Conservation (phyloP, 768 basidiomycete genomes). For the Boletus speciosus region DNA sequence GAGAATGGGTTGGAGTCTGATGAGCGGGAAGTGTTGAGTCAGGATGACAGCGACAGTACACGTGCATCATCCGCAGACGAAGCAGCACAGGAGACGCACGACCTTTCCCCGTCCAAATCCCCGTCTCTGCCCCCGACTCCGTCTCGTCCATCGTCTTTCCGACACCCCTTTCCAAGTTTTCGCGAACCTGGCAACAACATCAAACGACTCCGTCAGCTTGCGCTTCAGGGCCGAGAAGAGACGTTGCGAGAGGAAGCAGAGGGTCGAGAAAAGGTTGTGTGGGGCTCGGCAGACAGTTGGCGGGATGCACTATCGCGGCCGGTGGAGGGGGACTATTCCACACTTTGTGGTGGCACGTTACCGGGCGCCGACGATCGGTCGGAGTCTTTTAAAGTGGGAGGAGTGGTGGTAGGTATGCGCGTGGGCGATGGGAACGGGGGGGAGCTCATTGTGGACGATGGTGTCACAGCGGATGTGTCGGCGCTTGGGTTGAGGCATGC, state of each 20-base stretch:
- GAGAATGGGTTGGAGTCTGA: neutral
- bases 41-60: neutral
- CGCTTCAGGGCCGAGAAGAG: conserved; percentile 43
- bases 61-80: neutral
- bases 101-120: neutral
- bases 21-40: neutral
- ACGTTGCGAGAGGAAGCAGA: conserved; percentile 37
- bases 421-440: neutral
- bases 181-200: conserved; percentile 33
- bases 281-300: conserved; percentile 19
- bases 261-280: conserved; percentile 48
- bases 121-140: neutral
- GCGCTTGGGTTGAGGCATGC: neutral
- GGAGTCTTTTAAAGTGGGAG: neutral
- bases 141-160: conserved; percentile 8
- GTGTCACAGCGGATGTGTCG: neutral
- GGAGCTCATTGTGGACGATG: neutral
- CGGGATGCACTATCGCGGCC: neutral
- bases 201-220: conserved; percentile 42
- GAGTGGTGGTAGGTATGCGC: neutral
- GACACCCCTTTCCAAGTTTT: conserved; percentile 30
- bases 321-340: neutral
- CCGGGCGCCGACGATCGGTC: neutral
- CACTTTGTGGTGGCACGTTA: conserved; percentile 1
- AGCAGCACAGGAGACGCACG: neutral